Evolutionary conservation across 2,329 filamentous ascomycete species (phyloP).

Genomic region (Cladophialophora immunda): DNA sequence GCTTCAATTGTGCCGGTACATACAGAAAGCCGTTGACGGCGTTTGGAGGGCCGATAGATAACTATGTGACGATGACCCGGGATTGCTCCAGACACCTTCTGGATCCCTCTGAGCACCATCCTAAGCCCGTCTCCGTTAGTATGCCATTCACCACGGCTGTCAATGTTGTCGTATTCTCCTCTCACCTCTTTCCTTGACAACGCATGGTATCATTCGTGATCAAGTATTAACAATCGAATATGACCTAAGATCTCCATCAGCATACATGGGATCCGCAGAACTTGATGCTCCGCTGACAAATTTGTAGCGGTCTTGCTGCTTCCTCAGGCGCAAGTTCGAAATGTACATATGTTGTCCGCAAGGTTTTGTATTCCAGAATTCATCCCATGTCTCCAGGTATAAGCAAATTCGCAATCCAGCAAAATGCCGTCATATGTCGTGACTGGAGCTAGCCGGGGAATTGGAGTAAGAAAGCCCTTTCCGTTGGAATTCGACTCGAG

Average conservation of each 20-base stretch:
- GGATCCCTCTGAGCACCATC: neutral
- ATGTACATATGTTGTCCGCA: neutral
- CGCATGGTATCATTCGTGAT: neutral
- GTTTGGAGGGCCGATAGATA: neutral
- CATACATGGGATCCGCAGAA: neutral
- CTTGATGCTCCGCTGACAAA: neutral
- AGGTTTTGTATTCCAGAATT: neutral
- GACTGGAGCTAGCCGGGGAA: constrained; percentile 28
- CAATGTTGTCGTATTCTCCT: neutral
- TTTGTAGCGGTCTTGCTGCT: neutral
- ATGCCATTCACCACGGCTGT: neutral
- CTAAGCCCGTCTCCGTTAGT: neutral
- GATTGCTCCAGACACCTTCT: neutral
- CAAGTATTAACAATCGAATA: neutral
- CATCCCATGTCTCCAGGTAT: neutral
- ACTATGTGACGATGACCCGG: neutral
- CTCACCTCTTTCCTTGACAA: neutral
- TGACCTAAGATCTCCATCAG: neutral
- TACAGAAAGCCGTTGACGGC: neutral
- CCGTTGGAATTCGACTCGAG: neutral
- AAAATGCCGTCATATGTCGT: constrained; percentile 25
- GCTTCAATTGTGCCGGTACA: neutral
- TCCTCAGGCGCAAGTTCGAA: neutral
- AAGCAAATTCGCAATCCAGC: neutral
- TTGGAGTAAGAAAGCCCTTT: constrained; percentile 26